phyloP scores from a whole-genome alignment of 176 grass and related monocot genomes.

The Olyra latifolia region DNA sequence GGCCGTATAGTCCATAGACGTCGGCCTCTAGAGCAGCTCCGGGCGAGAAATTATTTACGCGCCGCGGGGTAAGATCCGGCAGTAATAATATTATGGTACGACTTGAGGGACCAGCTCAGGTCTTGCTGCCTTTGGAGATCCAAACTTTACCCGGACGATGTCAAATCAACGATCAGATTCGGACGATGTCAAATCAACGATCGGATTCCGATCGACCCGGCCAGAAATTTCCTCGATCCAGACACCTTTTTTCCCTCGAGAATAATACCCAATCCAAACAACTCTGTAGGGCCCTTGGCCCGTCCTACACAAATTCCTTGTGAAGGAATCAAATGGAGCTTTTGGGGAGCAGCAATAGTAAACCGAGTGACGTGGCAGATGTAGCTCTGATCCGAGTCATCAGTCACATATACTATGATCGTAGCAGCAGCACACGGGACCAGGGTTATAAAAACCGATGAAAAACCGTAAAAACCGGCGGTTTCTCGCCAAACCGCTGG shows the following conservation, averaged over 20 bases:
- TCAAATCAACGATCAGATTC: neutral
- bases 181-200: neutral
- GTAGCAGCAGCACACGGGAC: no score
- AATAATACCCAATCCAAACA: neutral
- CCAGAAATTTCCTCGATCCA: neutral
- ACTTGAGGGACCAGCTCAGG: neutral
- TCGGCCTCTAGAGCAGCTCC: neutral
- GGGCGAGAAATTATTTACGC: neutral
- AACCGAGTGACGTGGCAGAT: neutral
- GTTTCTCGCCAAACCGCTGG: no score
- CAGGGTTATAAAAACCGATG: no score
- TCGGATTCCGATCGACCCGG: neutral
- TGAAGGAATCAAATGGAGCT: neutral
- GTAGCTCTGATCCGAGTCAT: neutral
- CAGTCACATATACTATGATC: no score
- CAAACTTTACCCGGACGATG: neutral
- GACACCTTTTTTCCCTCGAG: neutral
- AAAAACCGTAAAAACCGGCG: no score
- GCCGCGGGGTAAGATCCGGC: neutral
- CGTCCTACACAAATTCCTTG: neutral
- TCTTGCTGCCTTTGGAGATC: conserved; percentile 12
- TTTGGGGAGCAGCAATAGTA: neutral
- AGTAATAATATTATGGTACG: no score
- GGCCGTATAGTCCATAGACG: neutral
- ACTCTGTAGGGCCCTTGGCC: neutral